These are phyloP conservation scores for Candida boleticola DNA, from an alignment of 805 yeast species.

Conservation along the genomic window DNA sequence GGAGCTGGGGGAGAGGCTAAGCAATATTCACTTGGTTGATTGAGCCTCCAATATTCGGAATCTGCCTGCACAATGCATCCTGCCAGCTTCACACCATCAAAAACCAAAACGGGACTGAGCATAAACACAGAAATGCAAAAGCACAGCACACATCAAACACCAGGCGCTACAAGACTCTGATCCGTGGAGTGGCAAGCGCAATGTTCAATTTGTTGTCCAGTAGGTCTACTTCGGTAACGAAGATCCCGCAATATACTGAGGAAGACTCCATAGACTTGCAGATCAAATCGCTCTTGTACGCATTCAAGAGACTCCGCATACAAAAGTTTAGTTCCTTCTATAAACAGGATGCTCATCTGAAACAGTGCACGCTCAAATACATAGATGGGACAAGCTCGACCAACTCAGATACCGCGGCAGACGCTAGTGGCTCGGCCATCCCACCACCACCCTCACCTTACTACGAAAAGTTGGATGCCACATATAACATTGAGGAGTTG, in stretches of 20 bases:
- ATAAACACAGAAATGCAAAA: no score
- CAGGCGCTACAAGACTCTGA: no score
- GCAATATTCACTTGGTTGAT: no score
- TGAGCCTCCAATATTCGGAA: no score
- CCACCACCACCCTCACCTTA: no score
- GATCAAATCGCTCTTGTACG: conserved; percentile 55
- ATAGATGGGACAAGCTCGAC: conserved; percentile 5
- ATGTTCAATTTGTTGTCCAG: conserved; percentile 1
- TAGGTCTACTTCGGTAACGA: conserved; percentile 1
- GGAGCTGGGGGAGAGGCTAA: no score
- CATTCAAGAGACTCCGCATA: conserved; percentile 51
- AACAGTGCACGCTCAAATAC: conserved; percentile 15
- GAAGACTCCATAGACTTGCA: conserved; percentile 60
- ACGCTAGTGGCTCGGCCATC: no score
- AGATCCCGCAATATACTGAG: conserved; percentile 1
- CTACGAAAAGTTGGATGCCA: conserved; percentile 46
- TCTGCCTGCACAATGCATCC: no score
- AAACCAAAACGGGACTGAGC: no score
- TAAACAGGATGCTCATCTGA: conserved; percentile 14
- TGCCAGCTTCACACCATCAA: no score
- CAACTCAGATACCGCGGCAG: not conserved
- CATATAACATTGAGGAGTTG: conserved; percentile 51
- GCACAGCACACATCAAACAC: no score
- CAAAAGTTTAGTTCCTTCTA: conserved; percentile 44
- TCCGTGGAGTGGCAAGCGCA: no score